phyloP scores from a whole-genome alignment of 2,329 filamentous ascomycete species.

The Diplodia seriata region DNA sequence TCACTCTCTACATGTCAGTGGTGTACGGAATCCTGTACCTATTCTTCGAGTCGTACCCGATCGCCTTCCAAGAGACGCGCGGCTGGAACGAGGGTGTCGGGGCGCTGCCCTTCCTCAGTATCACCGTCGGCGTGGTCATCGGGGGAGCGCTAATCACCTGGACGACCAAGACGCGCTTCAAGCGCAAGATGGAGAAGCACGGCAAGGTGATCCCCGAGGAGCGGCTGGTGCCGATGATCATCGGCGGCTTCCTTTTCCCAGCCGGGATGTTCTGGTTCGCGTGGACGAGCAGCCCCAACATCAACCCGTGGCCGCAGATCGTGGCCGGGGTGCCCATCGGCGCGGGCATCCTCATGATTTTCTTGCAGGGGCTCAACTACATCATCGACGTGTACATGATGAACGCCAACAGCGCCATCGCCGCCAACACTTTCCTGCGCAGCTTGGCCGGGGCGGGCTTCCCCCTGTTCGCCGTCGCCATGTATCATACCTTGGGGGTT shows the following conservation, averaged over 20 bases:
- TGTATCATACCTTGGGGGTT: conserved; percentile 45
- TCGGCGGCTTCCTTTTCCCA: conserved; percentile 59
- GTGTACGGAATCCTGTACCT: conserved; percentile 56
- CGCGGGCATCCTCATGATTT: conserved; percentile 54
- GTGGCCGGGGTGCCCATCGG: conserved; percentile 53
- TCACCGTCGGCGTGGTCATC: conserved; percentile 51
- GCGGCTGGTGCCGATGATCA: conserved; percentile 57
- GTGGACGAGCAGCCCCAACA: conserved; percentile 57
- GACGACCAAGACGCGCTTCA: conserved; percentile 47
- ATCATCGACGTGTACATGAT: conserved; percentile 55
- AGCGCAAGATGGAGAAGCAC: conserved; percentile 40
- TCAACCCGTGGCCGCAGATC: conserved; percentile 52
- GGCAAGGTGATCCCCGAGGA: conserved; percentile 53
- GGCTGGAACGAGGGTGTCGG: conserved; percentile 51
- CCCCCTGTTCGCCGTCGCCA: conserved; percentile 36
- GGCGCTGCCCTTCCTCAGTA: conserved; percentile 53
- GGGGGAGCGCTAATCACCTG: conserved; percentile 43
- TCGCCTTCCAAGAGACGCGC: conserved; percentile 52
- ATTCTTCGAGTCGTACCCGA: conserved; percentile 58
- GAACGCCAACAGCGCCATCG: conserved; percentile 42
- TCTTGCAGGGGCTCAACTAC: conserved; percentile 55
- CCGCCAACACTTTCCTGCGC: conserved; percentile 39
- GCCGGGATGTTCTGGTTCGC: conserved; percentile 61
- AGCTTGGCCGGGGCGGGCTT: conserved; percentile 38
- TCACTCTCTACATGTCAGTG: conserved; percentile 51